Evolutionary conservation across 148 eudicot species (phyloP).

Genomic region (Heliamphora exappendiculata): DNA sequence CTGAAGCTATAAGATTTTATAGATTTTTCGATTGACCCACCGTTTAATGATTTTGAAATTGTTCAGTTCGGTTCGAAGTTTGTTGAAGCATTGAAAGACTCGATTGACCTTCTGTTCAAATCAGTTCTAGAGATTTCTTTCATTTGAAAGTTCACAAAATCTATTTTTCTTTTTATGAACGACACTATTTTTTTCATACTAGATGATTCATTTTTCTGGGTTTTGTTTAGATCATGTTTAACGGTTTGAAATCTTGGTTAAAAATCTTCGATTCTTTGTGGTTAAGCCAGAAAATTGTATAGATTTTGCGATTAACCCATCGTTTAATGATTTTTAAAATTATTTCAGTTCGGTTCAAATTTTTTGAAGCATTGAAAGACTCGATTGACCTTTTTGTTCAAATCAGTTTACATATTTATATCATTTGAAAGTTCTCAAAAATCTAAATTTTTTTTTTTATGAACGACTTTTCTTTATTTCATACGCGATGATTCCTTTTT

Average conservation of each 20-base stretch:
- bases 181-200: background rate
- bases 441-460: too few relatives aligned
- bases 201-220: background rate
- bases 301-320: background rate
- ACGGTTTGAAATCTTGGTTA: background rate
- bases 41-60: background rate
- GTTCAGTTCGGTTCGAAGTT: background rate
- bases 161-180: too few relatives aligned
- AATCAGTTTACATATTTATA: too few relatives aligned
- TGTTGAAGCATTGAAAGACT: background rate
- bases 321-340: background rate
- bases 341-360: too few relatives aligned
- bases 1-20: background rate
- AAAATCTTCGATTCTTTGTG: background rate
- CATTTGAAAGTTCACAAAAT: background rate
- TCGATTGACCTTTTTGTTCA: background rate
- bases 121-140: background rate
- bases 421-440: too few relatives aligned
- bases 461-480: too few relatives aligned
- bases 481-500: background rate
- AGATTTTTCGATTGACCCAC: background rate
- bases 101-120: background rate
- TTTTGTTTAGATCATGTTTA: background rate
- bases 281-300: background rate
- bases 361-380: background rate